phyloP scores from a whole-genome alignment of 257 asterid genomes.

The Solanum bulbocastanum region DNA sequence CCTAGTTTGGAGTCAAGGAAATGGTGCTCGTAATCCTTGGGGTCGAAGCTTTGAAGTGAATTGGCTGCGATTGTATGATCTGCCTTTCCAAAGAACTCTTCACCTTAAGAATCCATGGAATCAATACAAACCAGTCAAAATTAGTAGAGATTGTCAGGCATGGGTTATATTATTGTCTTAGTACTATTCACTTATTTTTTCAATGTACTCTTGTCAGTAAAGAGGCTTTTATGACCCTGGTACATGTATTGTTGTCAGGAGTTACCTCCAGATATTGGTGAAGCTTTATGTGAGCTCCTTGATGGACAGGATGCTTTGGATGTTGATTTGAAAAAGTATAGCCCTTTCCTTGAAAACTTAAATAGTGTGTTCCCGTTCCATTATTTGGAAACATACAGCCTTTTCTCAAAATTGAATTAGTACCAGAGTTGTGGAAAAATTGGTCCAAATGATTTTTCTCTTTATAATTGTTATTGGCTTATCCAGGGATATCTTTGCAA shows the following conservation, averaged over 20 bases:
- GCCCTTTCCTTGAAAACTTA: background rate
- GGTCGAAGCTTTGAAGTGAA: slow-evolving; percentile 82
- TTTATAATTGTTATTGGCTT: slow-evolving; percentile 1
- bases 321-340: slow-evolving; percentile 29
- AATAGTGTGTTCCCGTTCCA: background rate
- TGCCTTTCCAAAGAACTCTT: slow-evolving; percentile 83
- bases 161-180: background rate
- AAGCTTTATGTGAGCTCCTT: slow-evolving; percentile 91
- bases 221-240: slow-evolving; percentile 10
- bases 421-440: background rate
- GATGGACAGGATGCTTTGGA: slow-evolving; percentile 49
- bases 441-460: background rate
- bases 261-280: slow-evolving; percentile 79
- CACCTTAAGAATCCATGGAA: slow-evolving; percentile 93
- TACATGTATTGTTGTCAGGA: slow-evolving; percentile 46
- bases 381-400: background rate
- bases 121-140: slow-evolving; percentile 79
- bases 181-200: background rate
- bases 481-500: slow-evolving; percentile 45
- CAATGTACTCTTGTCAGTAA: background rate
- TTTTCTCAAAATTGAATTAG: background rate
- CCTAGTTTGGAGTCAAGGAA: slow-evolving; percentile 71
- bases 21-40: slow-evolving; percentile 72
- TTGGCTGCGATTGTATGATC: slow-evolving; percentile 68
- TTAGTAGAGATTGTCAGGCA: slow-evolving; percentile 98